Conservation (phyloP, 371 early-diverging fungal species). For the Saksenaea oblongispora region DNA sequence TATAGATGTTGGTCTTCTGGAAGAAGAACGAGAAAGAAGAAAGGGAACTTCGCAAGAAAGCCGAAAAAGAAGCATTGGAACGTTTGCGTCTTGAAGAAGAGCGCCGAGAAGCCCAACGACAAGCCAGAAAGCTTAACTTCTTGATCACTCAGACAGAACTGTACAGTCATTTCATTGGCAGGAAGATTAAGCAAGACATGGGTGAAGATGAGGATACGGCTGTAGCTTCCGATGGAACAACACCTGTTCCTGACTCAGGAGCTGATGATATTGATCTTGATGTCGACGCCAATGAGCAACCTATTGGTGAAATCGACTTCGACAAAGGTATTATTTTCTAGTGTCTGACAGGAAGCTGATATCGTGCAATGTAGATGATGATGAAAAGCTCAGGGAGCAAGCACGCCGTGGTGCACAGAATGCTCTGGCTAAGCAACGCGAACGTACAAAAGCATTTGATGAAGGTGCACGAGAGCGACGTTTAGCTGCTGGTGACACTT, state of each 20-base stretch:
- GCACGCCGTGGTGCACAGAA: slow-evolving; percentile 78
- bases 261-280: slow-evolving; percentile 34
- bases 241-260: slow-evolving; percentile 16
- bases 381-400: slow-evolving; percentile 67
- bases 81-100: slow-evolving; percentile 85
- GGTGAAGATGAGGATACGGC: slow-evolving; percentile 54
- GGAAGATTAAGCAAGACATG: slow-evolving; percentile 63
- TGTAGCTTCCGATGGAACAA: slow-evolving; percentile 21
- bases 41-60: slow-evolving; percentile 86
- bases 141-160: slow-evolving; percentile 97
- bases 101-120: slow-evolving; percentile 85
- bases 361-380: slow-evolving; percentile 51
- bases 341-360: background rate
- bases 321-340: slow-evolving; percentile 50
- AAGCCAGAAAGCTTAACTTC: slow-evolving; percentile 95
- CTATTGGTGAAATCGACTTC: slow-evolving; percentile 73
- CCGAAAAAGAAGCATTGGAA: slow-evolving; percentile 90
- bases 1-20: slow-evolving; percentile 84
- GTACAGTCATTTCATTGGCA: slow-evolving; percentile 95
- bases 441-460: slow-evolving; percentile 75
- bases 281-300: slow-evolving; percentile 18
- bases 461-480: slow-evolving; percentile 54
- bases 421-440: slow-evolving; percentile 77
- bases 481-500: slow-evolving; percentile 41
- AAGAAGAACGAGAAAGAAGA: slow-evolving; percentile 90